These are phyloP conservation scores for Echinosophora koreensis DNA, from an alignment of 306 rosid species.

Conservation along the genomic window DNA sequence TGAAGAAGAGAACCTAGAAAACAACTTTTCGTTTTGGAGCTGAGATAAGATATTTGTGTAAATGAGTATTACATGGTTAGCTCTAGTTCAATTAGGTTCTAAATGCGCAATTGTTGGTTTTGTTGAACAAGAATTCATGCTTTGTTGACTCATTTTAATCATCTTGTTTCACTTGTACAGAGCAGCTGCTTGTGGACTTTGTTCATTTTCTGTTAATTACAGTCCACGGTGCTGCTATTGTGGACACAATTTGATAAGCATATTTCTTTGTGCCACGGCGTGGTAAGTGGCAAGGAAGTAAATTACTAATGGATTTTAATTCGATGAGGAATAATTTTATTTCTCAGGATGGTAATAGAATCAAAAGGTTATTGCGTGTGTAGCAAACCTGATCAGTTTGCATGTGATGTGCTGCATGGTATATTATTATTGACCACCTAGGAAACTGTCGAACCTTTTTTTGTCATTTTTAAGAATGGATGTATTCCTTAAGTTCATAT, in stretches of 20 bases:
- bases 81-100: neutral
- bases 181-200: neutral
- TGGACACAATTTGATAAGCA: neutral
- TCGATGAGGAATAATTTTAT: neutral
- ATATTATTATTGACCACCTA: neutral
- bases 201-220: too few relatives aligned
- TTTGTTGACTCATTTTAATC: neutral
- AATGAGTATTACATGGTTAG: neutral
- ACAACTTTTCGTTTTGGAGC: neutral
- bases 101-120: neutral
- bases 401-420: neutral
- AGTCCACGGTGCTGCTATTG: neutral
- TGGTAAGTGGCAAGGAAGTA: neutral
- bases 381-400: neutral
- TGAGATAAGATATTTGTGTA: neutral
- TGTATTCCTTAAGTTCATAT: neutral
- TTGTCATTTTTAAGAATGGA: neutral
- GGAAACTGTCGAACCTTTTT: neutral
- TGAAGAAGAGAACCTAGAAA: neutral
- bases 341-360: neutral
- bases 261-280: neutral
- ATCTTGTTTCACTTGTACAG: neutral
- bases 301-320: neutral
- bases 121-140: neutral
- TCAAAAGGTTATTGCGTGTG: neutral